phyloP scores from a whole-genome alignment of 2,329 filamentous ascomycete genomes.

The Ascochyta fabae region DNA sequence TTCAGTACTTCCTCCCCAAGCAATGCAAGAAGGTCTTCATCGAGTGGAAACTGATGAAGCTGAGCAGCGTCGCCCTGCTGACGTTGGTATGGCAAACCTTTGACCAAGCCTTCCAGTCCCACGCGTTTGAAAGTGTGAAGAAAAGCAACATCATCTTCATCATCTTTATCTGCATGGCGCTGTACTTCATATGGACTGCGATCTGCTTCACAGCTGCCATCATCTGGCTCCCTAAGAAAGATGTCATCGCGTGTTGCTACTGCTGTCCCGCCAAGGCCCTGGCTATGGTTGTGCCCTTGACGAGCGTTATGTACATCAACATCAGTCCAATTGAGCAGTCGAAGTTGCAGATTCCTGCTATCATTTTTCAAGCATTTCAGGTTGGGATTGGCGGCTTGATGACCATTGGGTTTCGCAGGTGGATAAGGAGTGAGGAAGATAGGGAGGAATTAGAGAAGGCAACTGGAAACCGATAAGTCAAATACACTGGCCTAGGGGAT shows the following conservation, averaged over 20 bases:
- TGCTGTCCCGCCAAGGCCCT: constrained; percentile 77
- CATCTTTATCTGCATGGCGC: constrained; percentile 69
- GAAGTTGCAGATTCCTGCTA: constrained; percentile 68
- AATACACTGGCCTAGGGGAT: too few relatives aligned
- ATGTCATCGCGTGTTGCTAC: constrained; percentile 75
- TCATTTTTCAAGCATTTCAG: constrained; percentile 61
- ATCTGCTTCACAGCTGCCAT: constrained; percentile 65
- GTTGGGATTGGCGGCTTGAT: constrained; percentile 51
- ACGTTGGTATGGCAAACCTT: constrained; percentile 70
- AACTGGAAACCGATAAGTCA: background rate
- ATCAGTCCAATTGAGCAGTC: constrained; percentile 61
- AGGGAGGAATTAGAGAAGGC: constrained; percentile 37
- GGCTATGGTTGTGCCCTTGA: constrained; percentile 71
- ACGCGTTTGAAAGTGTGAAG: constrained; percentile 65
- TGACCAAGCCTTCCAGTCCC: constrained; percentile 69
- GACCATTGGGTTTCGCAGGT: constrained; percentile 52
- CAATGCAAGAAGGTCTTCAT: constrained; percentile 62
- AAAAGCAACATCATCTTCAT: constrained; percentile 69
- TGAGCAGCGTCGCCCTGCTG: constrained; percentile 54
- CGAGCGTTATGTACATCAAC: constrained; percentile 70
- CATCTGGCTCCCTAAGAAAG: constrained; percentile 62
- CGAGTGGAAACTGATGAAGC: constrained; percentile 54
- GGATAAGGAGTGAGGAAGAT: constrained; percentile 63
- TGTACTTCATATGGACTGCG: constrained; percentile 67
- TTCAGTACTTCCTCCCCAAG: constrained; percentile 64